Evolutionary conservation across 768 basidiomycete species (phyloP), one percentile per base, ranked within the genome.

Genomic region (Pulveroboletus sp.): DNA sequence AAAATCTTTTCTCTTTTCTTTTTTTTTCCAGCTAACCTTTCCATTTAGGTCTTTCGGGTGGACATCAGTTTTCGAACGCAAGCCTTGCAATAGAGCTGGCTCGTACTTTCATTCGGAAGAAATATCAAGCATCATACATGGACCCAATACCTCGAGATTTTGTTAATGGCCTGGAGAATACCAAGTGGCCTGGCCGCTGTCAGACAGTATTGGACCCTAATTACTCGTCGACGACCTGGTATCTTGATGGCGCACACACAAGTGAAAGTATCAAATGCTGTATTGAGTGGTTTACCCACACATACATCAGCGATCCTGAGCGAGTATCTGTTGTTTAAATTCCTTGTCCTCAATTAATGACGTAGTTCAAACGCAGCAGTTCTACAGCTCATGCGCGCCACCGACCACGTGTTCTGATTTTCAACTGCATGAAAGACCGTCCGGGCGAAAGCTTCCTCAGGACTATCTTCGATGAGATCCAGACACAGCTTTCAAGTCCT

Each of bases 171-270:
- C 72, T 98, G 18, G 69, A 80, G 58, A 69, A 75, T 17, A 77
- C 93, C 4, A 80, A 73, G 52, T 99, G 96, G 95, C 94, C 96
- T 9, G 96, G 95, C 11, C 81, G 96, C 39, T 99, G 96, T 65
- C 96, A 99, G 69, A 79, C 78, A 8, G 80, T 95, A 11, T 42
- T 49, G 9, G 93, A 94, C 61, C 83, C 83, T 1, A 62, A 56
- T 14, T 63, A 78, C 35, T 43, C 68, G 2, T 60, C 67, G 14
- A 74, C 79, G 7, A 86, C 80, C 3, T 98, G 96, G 96, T 91
- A 84, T 67, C 72, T 99, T 11, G 96, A 98, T 63, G 96, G 96
- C 1, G 94, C 96, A 10, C 96, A 99, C 66, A 99, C 96, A 0
- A 69, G 79, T 11, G 96, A 98, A 64, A 96, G 93, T 61, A 73